Percentiles rank a stretch among this genome's conserved stretches.
Evolutionary conservation across 495 filamentous ascomycete genomes (phyloP).

Genomic region (Astrothelium subdiscretum): DNA sequence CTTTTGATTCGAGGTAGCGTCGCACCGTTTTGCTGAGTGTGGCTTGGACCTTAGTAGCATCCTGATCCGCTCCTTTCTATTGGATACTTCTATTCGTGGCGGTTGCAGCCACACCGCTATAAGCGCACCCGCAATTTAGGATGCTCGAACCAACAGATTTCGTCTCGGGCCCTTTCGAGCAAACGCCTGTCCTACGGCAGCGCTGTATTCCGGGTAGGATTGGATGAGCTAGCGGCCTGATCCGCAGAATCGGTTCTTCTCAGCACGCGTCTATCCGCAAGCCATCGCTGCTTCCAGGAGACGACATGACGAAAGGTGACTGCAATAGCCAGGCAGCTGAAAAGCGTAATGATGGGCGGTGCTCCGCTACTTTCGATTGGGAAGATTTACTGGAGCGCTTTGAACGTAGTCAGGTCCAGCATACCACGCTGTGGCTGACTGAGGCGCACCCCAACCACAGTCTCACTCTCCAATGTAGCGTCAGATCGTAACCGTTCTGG

Average conservation of each 20-base stretch:
- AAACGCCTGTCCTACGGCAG: background rate
- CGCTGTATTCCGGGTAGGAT: background rate
- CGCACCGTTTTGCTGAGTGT: background rate
- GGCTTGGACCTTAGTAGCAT: background rate
- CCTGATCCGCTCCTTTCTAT: background rate
- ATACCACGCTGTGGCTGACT: background rate
- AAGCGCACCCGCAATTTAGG: background rate
- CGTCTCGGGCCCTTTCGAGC: background rate
- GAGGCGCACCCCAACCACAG: background rate
- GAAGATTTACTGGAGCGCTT: background rate
- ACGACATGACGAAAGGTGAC: no score
- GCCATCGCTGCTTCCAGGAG: background rate
- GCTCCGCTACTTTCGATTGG: background rate
- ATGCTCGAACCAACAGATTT: background rate
- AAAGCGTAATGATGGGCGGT: background rate
- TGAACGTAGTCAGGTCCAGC: background rate
- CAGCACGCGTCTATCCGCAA: background rate
- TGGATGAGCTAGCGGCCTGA: background rate
- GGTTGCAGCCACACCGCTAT: background rate
- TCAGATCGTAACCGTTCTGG: background rate
- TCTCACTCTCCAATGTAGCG: background rate
- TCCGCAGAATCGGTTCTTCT: background rate
- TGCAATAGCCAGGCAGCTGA: background rate
- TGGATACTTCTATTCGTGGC: background rate
- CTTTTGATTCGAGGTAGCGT: background rate